Evolutionary conservation across 2,329 filamentous ascomycete genomes (phyloP).

Genomic region (Orbilia ellipsospora): DNA sequence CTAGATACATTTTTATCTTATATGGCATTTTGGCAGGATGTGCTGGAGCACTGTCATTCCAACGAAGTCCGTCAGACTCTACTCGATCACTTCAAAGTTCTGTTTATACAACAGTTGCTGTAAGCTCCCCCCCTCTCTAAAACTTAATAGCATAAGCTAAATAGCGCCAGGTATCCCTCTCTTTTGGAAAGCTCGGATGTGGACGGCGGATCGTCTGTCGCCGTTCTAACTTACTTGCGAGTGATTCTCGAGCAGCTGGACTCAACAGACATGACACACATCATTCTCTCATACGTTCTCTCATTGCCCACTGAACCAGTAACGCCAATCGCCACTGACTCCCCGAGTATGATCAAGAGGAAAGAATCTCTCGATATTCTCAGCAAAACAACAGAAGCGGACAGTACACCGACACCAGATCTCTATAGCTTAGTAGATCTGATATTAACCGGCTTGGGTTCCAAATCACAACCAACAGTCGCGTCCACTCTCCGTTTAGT

Average conservation of each 20-base stretch:
- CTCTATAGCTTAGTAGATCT: slow-evolving; percentile 95
- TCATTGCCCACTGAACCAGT: slow-evolving; percentile 74
- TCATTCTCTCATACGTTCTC: slow-evolving; percentile 91
- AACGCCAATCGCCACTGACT: slow-evolving; percentile 64
- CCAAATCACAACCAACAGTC: slow-evolving; percentile 86
- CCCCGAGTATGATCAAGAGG: slow-evolving; percentile 74
- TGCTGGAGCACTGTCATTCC: slow-evolving; percentile 93
- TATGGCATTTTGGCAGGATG: slow-evolving; percentile 97
- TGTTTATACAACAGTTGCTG: slow-evolving; percentile 94
- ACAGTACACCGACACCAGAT: slow-evolving; percentile 80
- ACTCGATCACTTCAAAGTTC: slow-evolving; percentile 94
- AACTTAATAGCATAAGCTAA: slow-evolving; percentile 33
- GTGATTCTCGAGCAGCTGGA: slow-evolving; percentile 91
- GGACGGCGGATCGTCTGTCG: slow-evolving; percentile 94
- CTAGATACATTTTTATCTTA: slow-evolving; percentile 95
- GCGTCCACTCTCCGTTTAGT: slow-evolving; percentile 88
- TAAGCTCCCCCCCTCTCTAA: slow-evolving; percentile 66
- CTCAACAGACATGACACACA: slow-evolving; percentile 91
- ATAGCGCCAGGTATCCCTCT: slow-evolving; percentile 80
- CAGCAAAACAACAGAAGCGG: slow-evolving; percentile 78
- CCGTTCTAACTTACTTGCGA: slow-evolving; percentile 90
- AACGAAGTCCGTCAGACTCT: slow-evolving; percentile 91
- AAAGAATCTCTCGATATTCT: slow-evolving; percentile 90
- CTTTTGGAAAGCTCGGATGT: slow-evolving; percentile 96
- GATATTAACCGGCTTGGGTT: slow-evolving; percentile 84